Conservation (phyloP, 345 rosid genomes). For the Acer negundo region DNA sequence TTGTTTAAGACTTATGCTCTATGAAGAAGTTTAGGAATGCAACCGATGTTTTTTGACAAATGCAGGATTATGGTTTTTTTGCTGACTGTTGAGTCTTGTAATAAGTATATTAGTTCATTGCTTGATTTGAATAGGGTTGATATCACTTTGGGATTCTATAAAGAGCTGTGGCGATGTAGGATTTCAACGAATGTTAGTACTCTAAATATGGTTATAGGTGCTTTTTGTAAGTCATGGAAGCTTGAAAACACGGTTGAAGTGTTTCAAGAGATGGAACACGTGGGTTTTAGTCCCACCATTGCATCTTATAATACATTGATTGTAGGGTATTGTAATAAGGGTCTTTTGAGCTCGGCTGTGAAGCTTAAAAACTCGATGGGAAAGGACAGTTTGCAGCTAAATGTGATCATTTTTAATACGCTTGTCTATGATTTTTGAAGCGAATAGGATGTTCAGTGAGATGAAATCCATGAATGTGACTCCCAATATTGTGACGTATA, state of each 20-base stretch:
- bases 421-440: too few species aligned
- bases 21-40: too few species aligned
- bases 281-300: conserved; percentile 51
- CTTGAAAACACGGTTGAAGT: conserved; percentile 64
- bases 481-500: too few species aligned
- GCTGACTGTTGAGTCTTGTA: conserved; percentile 52
- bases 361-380: conserved; percentile 63
- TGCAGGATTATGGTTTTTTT: too few species aligned
- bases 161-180: conserved; percentile 66
- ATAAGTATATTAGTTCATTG: conserved; percentile 72
- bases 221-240: conserved; percentile 62
- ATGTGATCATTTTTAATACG: conserved; percentile 69
- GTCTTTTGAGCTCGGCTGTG: conserved; percentile 61
- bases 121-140: conserved; percentile 61
- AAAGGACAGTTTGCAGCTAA: conserved; percentile 49
- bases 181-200: conserved; percentile 78
- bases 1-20: too few species aligned
- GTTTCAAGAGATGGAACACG: conserved; percentile 50
- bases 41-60: too few species aligned
- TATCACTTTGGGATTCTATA: conserved; percentile 59
- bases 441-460: too few species aligned
- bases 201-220: conserved; percentile 64
- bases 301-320: conserved; percentile 74
- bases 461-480: too few species aligned
- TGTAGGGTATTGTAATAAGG: conserved; percentile 63